Evolutionary conservation across 257 asterid genomes (phyloP).

Genomic region (Solanum sitiens): DNA sequence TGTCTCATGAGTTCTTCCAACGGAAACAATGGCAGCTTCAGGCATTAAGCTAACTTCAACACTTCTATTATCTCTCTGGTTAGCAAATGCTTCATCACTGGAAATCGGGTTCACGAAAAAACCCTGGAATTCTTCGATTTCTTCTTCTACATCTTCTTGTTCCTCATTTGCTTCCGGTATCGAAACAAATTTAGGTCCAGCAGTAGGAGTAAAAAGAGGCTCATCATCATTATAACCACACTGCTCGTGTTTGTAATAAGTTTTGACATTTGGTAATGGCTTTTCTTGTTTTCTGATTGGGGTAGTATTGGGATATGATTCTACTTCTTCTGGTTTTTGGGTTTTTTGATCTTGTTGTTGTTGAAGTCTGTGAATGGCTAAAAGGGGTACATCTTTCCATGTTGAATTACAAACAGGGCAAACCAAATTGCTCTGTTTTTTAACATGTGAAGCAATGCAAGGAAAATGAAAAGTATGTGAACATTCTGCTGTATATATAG

Average conservation of each 20-base stretch:
- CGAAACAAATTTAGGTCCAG: conserved; percentile 21
- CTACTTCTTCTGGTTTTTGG: conserved; percentile 2
- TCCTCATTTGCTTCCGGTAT: conserved; percentile 19
- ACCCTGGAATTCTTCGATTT: conserved; percentile 61
- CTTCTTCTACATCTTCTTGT: conserved; percentile 13
- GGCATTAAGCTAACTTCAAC: conserved; percentile 49
- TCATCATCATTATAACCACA: conserved; percentile 56
- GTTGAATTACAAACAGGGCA: conserved; percentile 71
- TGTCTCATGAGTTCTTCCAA: conserved; percentile 41
- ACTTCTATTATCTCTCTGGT: conserved; percentile 2
- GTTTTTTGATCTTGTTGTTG: background rate
- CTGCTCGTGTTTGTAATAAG: conserved; percentile 1
- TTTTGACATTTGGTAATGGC: background rate
- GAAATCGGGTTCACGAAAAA: conserved; percentile 58
- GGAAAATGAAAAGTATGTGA: conserved; percentile 82
- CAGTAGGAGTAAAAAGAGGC: conserved; percentile 48
- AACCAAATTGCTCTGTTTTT: conserved; percentile 32
- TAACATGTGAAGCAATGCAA: conserved; percentile 58
- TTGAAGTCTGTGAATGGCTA: conserved; percentile 40
- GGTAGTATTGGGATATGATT: background rate
- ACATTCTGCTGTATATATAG: conserved; percentile 90
- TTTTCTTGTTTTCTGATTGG: background rate
- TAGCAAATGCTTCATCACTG: conserved; percentile 15
- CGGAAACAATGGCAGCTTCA: conserved; percentile 65
- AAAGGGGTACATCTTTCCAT: conserved; percentile 74